These are phyloP conservation scores for Acidomyces sp. DNA, from an alignment of 495 filamentous ascomycete genomes.

Conservation along the genomic window DNA sequence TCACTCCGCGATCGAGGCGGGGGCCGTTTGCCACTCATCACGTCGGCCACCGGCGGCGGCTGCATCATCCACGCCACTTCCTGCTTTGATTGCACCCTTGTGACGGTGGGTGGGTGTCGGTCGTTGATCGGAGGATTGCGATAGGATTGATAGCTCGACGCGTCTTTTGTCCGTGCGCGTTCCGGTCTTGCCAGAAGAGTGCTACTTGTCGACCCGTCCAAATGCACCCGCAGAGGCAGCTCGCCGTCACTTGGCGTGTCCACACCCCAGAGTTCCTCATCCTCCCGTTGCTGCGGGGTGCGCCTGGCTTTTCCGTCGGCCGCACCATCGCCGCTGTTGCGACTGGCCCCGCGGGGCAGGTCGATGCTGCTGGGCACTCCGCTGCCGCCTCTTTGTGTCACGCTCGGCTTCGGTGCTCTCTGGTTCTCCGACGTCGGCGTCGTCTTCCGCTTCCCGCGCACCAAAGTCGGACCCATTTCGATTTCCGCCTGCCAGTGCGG, in stretches of 20 bases:
- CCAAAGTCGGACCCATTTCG: slow-evolving; percentile 58
- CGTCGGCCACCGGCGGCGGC: slow-evolving; percentile 65
- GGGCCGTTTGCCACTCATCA: slow-evolving; percentile 72
- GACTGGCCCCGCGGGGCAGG: not conserved
- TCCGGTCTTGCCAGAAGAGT: slow-evolving; percentile 4
- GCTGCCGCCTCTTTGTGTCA: slow-evolving; percentile 13
- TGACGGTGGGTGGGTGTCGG: slow-evolving; percentile 72
- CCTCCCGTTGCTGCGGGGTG: slow-evolving; percentile 67
- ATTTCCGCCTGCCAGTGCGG: slow-evolving; percentile 80
- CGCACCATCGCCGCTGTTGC: too few relatives aligned
- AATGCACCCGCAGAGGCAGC: not conserved
- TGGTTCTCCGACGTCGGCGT: slow-evolving; percentile 27
- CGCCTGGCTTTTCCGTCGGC: slow-evolving; percentile 57
- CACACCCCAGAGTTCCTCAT: slow-evolving; percentile 76
- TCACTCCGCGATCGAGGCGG: slow-evolving; percentile 40
- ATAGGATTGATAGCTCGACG: slow-evolving; percentile 43
- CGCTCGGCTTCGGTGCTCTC: slow-evolving; percentile 15
- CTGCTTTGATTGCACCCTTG: slow-evolving; percentile 16
- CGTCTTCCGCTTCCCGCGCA: slow-evolving; percentile 40
- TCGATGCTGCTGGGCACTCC: slow-evolving; percentile 3
- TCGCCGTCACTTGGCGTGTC: slow-evolving; percentile 18
- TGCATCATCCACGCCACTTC: slow-evolving; percentile 84
- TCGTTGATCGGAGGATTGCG: slow-evolving; percentile 73
- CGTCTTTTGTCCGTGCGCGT: slow-evolving; percentile 24
- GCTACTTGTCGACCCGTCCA: slow-evolving; percentile 1